A percentile compares a stretch with the other conserved stretches of the same genome.
Evolutionary conservation across 2,329 filamentous ascomycete genomes (phyloP).

Genomic region (Cucurbitaria berberidis): DNA sequence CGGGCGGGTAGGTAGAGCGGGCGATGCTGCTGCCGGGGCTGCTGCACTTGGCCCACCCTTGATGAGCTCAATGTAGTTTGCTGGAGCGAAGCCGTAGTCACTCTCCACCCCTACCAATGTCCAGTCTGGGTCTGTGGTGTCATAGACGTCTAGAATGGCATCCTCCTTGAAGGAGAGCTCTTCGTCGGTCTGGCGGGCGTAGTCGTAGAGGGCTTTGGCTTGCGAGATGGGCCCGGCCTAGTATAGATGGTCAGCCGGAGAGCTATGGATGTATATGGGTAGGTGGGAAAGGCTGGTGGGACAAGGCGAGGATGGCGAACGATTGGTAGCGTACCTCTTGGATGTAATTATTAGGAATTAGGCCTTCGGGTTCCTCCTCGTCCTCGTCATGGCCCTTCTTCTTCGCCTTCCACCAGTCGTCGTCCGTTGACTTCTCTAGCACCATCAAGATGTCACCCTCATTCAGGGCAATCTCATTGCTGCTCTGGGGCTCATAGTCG

Average conservation of each 20-base stretch:
- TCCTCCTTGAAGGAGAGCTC: slow-evolving; percentile 96
- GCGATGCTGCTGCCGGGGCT: slow-evolving; percentile 50
- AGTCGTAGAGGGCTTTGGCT: slow-evolving; percentile 96
- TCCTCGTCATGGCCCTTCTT: slow-evolving; percentile 80
- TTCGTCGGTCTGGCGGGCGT: slow-evolving; percentile 95
- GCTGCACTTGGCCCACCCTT: slow-evolving; percentile 52
- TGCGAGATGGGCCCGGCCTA: slow-evolving; percentile 70
- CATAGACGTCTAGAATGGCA: slow-evolving; percentile 80
- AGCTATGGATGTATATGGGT: not conserved
- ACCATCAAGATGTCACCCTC: slow-evolving; percentile 92
- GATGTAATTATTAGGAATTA: slow-evolving; percentile 94
- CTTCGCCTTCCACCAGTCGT: slow-evolving; percentile 96
- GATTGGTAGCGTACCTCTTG: slow-evolving; percentile 73
- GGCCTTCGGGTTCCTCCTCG: slow-evolving; percentile 86
- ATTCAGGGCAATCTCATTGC: slow-evolving; percentile 81
- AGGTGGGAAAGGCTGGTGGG: not conserved
- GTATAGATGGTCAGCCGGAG: slow-evolving; percentile 9
- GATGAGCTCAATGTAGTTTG: slow-evolving; percentile 89
- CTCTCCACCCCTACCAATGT: slow-evolving; percentile 84
- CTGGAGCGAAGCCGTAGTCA: slow-evolving; percentile 92
- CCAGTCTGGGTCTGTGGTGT: slow-evolving; percentile 93
- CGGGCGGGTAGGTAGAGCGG: slow-evolving; percentile 50
- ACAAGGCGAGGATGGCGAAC: no score
- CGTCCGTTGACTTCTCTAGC: slow-evolving; percentile 75
- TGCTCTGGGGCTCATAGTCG: slow-evolving; percentile 87